phyloP scores from a whole-genome alignment of 2,329 filamentous ascomycete genomes.

The Fusarium solani-melongenae region DNA sequence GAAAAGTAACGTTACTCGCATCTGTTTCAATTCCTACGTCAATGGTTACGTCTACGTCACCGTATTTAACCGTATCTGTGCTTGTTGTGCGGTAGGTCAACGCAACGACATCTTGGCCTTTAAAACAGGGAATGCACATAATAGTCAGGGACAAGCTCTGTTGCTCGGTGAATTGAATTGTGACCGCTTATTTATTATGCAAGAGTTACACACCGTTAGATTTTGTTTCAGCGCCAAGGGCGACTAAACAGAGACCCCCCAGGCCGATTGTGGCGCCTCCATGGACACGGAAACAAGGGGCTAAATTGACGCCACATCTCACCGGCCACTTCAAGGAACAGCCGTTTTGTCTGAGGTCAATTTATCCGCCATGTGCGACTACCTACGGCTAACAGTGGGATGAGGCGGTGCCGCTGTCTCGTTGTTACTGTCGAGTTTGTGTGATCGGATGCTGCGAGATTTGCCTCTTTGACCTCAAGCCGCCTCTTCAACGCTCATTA shows the following conservation, averaged over 20 bases:
- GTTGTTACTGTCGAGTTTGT: constrained; percentile 1
- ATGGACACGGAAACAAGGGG: constrained; percentile 1
- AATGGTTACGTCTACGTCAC: not conserved
- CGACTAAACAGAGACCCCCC: not conserved
- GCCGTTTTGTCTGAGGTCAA: constrained; percentile 3
- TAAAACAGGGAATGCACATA: not conserved
- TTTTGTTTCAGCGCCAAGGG: not conserved
- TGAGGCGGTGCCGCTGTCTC: not conserved
- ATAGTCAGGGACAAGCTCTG: not conserved
- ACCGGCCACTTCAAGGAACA: constrained; percentile 1
- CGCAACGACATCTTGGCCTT: not conserved
- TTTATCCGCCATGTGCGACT: constrained; percentile 7
- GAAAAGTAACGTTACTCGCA: not conserved
- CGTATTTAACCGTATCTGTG: not conserved
- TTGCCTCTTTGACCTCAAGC: constrained; percentile 23
- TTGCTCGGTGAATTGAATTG: not conserved
- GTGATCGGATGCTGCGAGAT: constrained; percentile 8
- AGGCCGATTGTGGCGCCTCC: constrained; percentile 18
- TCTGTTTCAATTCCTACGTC: not conserved
- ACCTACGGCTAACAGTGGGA: not conserved
- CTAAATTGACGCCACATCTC: constrained; percentile 22
- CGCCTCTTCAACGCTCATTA: constrained; percentile 1
- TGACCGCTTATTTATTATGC: not conserved
- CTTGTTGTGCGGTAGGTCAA: not conserved
- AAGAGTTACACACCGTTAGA: not conserved